Percentiles rank a stretch among this genome's conserved stretches.
Evolutionary conservation across 768 basidiomycete genomes (phyloP).

Genomic region (Mycena maculata): DNA sequence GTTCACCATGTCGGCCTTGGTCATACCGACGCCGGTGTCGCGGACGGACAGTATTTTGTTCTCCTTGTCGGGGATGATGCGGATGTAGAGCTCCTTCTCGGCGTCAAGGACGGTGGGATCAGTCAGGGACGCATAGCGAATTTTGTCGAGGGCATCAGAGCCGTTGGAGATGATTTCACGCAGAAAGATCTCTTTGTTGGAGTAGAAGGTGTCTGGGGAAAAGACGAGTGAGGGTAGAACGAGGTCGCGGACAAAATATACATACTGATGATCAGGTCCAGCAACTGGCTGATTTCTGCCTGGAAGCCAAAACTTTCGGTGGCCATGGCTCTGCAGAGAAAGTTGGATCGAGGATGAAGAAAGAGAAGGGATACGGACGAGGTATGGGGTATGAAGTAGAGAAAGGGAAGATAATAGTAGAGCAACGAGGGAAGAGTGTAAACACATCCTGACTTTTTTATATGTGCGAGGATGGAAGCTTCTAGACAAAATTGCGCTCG

Average conservation of each 20-base stretch:
- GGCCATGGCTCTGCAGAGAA: conserved; percentile 64
- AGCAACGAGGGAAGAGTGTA: conserved; percentile 28
- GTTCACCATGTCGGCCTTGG: conserved; percentile 99
- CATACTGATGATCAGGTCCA: conserved; percentile 98
- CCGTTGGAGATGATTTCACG: conserved; percentile 97
- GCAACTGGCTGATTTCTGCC: conserved; percentile 98
- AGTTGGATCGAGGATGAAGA: conserved; percentile 30
- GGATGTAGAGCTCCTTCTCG: conserved; percentile 94
- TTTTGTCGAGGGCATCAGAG: conserved; percentile 99
- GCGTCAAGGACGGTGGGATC: conserved; percentile 90
- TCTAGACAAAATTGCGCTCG: no score
- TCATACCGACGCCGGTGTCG: conserved; percentile 99
- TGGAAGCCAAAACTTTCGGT: conserved; percentile 95
- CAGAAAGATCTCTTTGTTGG: conserved; percentile 99
- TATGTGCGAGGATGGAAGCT: no score
- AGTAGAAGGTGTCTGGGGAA: conserved; percentile 99
- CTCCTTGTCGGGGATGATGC: conserved; percentile 96
- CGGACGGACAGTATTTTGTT: conserved; percentile 91
- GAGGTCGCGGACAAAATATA: conserved; percentile 31
- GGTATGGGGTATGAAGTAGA: conserved; percentile 19
- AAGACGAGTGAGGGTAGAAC: conserved; percentile 25
- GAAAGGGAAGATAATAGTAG: conserved; percentile 37
- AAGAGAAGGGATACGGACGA: conserved; percentile 37
- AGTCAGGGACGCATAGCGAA: conserved; percentile 96
- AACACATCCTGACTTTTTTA: conserved; percentile 23